A percentile compares a stretch with the other conserved stretches of the same genome.
phyloP scores from a whole-genome alignment of 139 green algal genomes.

The Parachlorella kessleri region DNA sequence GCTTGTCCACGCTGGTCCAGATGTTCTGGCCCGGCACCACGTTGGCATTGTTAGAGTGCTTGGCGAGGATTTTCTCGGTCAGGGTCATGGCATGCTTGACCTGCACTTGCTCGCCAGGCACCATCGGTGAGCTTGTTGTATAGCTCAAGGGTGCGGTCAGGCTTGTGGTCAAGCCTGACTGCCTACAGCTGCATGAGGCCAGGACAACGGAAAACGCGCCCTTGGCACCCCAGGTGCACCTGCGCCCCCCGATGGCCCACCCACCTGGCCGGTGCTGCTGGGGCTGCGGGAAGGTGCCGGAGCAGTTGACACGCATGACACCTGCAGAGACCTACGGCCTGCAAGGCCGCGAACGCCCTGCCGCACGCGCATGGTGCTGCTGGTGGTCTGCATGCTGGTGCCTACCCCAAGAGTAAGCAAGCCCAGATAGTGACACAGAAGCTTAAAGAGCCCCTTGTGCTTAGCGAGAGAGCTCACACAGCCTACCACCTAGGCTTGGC shows the following conservation, averaged over 20 bases:
- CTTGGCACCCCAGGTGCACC: neutral
- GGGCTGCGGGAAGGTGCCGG: conserved; percentile 48
- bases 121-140: neutral
- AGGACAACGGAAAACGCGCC: neutral
- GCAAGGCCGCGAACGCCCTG: neutral
- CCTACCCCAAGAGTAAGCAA: too few species aligned
- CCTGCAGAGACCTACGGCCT: neutral
- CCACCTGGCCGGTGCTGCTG: conserved; percentile 46
- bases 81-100: conserved; percentile 92
- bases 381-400: neutral
- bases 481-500: too few species aligned
- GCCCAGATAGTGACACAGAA: too few species aligned
- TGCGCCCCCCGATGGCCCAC: conserved; percentile 30
- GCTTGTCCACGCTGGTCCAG: conserved; percentile 92
- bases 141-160: neutral
- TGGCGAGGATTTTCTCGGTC: conserved; percentile 96
- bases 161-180: neutral
- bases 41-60: conserved; percentile 64
- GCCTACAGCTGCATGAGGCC: neutral
- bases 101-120: too few species aligned
- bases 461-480: too few species aligned
- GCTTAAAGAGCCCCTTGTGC: too few species aligned
- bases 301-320: conserved; percentile 13
- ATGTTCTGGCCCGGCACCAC: conserved; percentile 92
- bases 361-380: neutral